Evolutionary conservation across 192 early-diverging fungal genomes (phyloP).

Genomic region (Mortierella hygrophila): DNA sequence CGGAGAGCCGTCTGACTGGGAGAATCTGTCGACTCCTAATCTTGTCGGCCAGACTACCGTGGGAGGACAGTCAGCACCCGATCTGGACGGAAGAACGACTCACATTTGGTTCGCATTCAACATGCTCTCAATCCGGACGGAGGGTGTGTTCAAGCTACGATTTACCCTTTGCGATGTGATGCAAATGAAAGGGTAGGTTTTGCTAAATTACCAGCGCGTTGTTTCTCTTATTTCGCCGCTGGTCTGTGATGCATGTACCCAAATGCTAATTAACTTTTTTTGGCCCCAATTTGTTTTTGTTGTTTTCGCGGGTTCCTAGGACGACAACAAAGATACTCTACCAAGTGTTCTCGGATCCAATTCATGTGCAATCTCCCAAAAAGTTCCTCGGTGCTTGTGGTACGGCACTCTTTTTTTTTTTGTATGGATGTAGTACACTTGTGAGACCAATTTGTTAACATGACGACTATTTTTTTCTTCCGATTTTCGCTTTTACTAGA

Average conservation of each 20-base stretch:
- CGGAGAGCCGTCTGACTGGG: conserved; percentile 13
- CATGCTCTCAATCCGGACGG: conserved; percentile 75
- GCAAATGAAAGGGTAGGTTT: conserved; percentile 52
- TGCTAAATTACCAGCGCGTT: background rate
- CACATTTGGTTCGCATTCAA: conserved; percentile 80
- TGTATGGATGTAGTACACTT: background rate
- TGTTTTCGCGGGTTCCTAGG: background rate
- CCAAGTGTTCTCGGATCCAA: conserved; percentile 68
- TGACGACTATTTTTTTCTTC: background rate
- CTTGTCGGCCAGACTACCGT: conserved; percentile 44
- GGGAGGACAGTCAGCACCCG: conserved; percentile 54
- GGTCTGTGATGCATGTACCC: background rate
- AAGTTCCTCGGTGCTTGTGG: conserved; percentile 70
- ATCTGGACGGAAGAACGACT: conserved; percentile 66
- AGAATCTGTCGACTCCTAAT: conserved; percentile 24
- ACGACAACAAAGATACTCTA: conserved; percentile 46
- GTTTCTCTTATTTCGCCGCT: background rate
- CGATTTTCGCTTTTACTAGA: conserved; percentile 4
- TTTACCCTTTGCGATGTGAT: conserved; percentile 76
- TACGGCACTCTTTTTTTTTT: background rate
- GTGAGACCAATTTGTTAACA: background rate
- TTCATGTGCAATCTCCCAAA: conserved; percentile 79
- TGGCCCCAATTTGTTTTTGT: too few species aligned
- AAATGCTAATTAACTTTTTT: background rate
- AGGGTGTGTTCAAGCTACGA: conserved; percentile 73